Conservation (phyloP, 129 eudicot genomes). For the Flaveria sonorensis region DNA sequence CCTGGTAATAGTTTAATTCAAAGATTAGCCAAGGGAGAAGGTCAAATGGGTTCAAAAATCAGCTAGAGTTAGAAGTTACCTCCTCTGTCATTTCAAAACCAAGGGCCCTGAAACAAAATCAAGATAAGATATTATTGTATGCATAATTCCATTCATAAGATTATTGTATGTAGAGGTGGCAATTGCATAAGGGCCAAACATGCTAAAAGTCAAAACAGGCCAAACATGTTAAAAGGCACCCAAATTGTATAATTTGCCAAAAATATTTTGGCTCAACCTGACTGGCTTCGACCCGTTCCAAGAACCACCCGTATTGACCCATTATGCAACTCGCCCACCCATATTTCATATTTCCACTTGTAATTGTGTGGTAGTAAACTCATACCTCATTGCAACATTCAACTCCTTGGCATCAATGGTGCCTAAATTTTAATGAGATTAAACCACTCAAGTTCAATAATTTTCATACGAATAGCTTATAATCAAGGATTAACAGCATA, state of each 20-base stretch:
- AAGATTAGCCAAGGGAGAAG: background rate
- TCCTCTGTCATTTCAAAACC: constrained; percentile 93
- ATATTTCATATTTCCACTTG: background rate
- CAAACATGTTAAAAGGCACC: background rate
- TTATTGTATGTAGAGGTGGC: background rate
- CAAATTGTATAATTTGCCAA: background rate
- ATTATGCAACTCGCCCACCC: background rate
- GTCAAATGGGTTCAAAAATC: background rate
- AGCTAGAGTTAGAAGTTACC: constrained; percentile 45
- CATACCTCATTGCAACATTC: constrained; percentile 97
- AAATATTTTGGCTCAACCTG: background rate
- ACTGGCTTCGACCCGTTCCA: background rate
- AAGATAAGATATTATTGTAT: constrained; percentile 4
- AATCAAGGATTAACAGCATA: constrained; percentile 19
- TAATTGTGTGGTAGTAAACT: background rate
- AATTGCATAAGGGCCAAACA: background rate
- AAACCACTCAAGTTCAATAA: constrained; percentile 13
- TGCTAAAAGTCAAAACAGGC: background rate
- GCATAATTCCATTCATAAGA: constrained; percentile 9
- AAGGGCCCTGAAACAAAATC: constrained; percentile 73
- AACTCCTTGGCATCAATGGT: constrained; percentile 96
- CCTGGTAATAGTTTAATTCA: background rate
- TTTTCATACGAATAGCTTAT: background rate
- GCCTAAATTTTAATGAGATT: constrained; percentile 44
- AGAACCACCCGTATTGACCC: background rate